phyloP scores from a whole-genome alignment of 495 filamentous ascomycete species.

The Penicilliopsis zonata region DNA sequence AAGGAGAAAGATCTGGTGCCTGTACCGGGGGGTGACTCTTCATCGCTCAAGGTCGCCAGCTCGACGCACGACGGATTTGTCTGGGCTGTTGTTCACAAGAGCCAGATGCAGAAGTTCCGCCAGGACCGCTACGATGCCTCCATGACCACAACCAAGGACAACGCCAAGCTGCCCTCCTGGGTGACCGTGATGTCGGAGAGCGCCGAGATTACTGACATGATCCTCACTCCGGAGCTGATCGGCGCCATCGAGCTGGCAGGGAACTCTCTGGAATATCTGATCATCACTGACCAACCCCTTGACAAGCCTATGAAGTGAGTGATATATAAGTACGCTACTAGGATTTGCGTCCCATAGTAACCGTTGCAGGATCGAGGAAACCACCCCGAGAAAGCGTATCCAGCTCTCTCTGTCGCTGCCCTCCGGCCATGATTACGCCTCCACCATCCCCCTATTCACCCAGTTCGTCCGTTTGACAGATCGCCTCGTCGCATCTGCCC shows the following conservation, averaged over 20 bases:
- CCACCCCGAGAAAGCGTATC: conserved; percentile 73
- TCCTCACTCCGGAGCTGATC: conserved; percentile 76
- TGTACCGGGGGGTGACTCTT: conserved; percentile 36
- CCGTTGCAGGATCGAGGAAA: conserved; percentile 64
- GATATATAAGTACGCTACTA: neutral
- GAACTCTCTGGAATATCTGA: conserved; percentile 73
- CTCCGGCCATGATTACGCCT: conserved; percentile 44
- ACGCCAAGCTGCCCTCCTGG: conserved; percentile 83
- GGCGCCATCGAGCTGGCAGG: conserved; percentile 71
- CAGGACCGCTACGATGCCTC: conserved; percentile 92
- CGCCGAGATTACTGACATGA: conserved; percentile 80
- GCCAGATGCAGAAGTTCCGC: conserved; percentile 75
- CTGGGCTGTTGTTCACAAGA: conserved; percentile 92
- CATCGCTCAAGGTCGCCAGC: conserved; percentile 45
- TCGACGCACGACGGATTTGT: conserved; percentile 84
- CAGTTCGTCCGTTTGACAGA: conserved; percentile 81
- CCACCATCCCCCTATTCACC: conserved; percentile 62
- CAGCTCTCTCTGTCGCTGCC: conserved; percentile 64
- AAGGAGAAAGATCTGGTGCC: conserved; percentile 70
- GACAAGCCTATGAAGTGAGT: conserved; percentile 82
- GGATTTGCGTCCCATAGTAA: conserved; percentile 7
- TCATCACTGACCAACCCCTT: conserved; percentile 80
- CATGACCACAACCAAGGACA: conserved; percentile 83
- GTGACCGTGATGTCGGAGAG: conserved; percentile 92
- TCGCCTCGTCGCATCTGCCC: conserved; percentile 58